These are phyloP conservation scores for Boletus subluridellus DNA, from an alignment of 1,284 basidiomycete species.

Conservation along the genomic window DNA sequence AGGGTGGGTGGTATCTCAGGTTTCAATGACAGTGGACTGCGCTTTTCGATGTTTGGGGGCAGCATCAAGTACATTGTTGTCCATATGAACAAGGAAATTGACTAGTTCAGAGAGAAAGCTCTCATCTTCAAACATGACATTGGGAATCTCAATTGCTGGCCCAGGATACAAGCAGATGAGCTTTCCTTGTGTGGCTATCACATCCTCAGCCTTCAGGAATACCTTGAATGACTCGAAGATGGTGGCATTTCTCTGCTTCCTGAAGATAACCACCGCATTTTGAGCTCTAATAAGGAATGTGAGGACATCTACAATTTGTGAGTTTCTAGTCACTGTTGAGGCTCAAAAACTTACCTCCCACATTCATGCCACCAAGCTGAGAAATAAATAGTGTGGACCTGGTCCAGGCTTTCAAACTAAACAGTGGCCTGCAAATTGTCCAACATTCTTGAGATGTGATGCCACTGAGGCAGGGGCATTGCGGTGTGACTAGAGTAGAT, in stretches of 20 bases:
- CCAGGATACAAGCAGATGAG: too few relatives aligned
- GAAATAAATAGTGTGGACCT: not conserved
- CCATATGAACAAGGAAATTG: too few relatives aligned
- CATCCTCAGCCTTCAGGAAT: too few relatives aligned
- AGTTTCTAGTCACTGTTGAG: not conserved
- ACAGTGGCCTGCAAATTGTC: slow-evolving; percentile 14
- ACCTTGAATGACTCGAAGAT: slow-evolving; percentile 39
- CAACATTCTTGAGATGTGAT: slow-evolving; percentile 16
- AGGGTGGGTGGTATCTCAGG: slow-evolving; percentile 32
- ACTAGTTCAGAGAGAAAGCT: too few relatives aligned
- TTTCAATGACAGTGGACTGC: slow-evolving; percentile 22
- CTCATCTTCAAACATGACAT: too few relatives aligned
- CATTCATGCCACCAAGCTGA: slow-evolving; percentile 18
- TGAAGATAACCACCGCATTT: slow-evolving; percentile 38
- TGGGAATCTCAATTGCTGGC: too few relatives aligned
- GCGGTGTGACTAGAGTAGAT: too few relatives aligned
- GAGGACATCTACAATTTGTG: too few relatives aligned
- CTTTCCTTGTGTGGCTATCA: too few relatives aligned
- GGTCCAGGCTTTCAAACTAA: slow-evolving; percentile 8
- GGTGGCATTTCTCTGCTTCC: slow-evolving; percentile 20
- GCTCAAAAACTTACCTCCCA: slow-evolving; percentile 12
- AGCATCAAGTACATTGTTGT: too few relatives aligned
- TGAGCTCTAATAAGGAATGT: slow-evolving; percentile 35
- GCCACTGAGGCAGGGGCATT: slow-evolving; percentile 10
- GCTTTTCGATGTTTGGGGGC: too few relatives aligned